Percentiles rank a stretch among this genome's conserved stretches.
Evolutionary conservation across 768 basidiomycete species (phyloP).

Genomic region (Suillus subluteus): DNA sequence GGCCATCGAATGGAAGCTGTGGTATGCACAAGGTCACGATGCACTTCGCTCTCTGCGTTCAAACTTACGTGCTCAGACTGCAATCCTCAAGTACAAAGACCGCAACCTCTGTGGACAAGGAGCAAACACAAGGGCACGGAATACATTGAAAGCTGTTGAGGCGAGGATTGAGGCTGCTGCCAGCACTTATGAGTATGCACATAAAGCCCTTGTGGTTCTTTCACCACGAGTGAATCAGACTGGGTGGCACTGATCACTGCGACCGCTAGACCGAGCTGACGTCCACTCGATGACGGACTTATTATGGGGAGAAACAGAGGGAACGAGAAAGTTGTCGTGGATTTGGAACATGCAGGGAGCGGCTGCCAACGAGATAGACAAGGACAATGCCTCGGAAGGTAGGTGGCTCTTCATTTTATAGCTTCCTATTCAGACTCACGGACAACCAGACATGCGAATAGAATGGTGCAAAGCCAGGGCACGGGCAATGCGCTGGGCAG

Average conservation of each 20-base stretch:
- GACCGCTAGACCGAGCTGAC: slow-evolving; percentile 1
- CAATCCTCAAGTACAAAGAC: neutral
- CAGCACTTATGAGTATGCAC: neutral
- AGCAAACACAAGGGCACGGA: neutral
- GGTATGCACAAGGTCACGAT: neutral
- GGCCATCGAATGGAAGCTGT: neutral
- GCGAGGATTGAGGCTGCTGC: neutral
- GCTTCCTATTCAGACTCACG: neutral
- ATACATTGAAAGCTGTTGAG: neutral
- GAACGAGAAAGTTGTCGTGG: slow-evolving; percentile 15
- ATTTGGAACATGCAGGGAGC: slow-evolving; percentile 13
- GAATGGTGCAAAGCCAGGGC: neutral
- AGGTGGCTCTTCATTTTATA: neutral
- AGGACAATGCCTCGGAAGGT: neutral
- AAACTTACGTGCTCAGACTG: neutral
- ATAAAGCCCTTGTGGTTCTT: neutral
- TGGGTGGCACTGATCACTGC: neutral
- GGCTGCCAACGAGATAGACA: neutral
- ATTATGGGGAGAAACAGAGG: slow-evolving; percentile 11
- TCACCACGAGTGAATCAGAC: neutral
- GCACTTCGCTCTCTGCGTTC: neutral
- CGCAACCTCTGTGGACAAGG: neutral
- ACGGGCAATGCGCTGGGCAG: neutral
- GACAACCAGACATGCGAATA: neutral
- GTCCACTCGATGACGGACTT: slow-evolving; percentile 6